Evolutionary conservation across 108 stramenopile genomes (phyloP), one percentile per base, ranked within the genome.

Genomic region (Skeletonema tropicum): DNA sequence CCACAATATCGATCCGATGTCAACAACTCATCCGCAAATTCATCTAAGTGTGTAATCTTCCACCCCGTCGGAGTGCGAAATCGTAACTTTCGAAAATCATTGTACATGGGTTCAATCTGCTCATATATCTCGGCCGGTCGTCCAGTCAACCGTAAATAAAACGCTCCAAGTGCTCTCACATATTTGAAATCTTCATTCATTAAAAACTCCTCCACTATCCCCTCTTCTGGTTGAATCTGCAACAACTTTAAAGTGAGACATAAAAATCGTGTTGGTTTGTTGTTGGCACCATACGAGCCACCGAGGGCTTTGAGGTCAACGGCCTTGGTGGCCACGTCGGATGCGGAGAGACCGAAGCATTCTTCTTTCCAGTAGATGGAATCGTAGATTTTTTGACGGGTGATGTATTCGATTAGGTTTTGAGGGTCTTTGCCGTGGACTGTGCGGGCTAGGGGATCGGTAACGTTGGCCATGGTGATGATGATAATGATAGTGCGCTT

Each of bases 371-470:
- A 95, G 78, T 87, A 95, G 36, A 89, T 87, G 21, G 79, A 83
- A 74, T 95, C 91, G 79, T 95, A 97, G 25, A 99, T 98, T 70
- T 96, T 96, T 85, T 96, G 92, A 2, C 99, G 91, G 14, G 96
- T 96, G 68, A 99, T 98, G 84, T 98, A 98, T 83, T 99, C 99
- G 78, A 99, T 92, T 31, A 99, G 80, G 71, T 98, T 97, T 84
- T 99, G 98, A 38, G 99, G 97, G 74, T 99, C 97, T n/a, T 96
- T 96, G 1, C 99, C 99, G 74, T 98, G 97, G 29, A 99, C 89
- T 25, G 88, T 70, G 6, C 76, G 81, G 46, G 97, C 96, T 7
- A 97, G 80, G 3, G 97, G 93, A 71, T 99, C 98, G 19, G 97
- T 96, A 5, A 91, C 66, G 79, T 97, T 97, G 49, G 94, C 94